These are phyloP conservation scores for Penicillium coffeae DNA, from an alignment of 495 filamentous ascomycete genomes.

Conservation along the genomic window DNA sequence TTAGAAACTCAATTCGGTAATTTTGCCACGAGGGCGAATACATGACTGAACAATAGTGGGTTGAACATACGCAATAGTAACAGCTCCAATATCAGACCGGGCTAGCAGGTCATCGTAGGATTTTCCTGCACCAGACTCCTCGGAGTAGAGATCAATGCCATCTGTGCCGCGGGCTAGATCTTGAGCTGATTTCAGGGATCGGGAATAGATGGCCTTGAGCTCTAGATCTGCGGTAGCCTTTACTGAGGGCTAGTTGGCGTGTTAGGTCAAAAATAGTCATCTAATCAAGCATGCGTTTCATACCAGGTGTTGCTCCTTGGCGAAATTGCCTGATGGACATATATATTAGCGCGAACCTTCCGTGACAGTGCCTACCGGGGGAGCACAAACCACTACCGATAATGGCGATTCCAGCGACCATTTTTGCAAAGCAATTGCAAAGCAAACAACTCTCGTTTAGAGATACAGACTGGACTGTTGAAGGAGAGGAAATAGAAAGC, in stretches of 20 bases:
- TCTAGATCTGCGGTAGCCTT: slow-evolving; percentile 39
- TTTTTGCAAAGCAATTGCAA: no score
- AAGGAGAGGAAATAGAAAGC: not conserved
- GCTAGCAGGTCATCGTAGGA: slow-evolving; percentile 58
- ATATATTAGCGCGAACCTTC: slow-evolving; percentile 1
- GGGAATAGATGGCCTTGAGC: slow-evolving; percentile 61
- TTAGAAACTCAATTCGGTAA: no score
- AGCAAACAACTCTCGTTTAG: no score
- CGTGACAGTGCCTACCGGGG: not conserved
- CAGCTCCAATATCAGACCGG: slow-evolving; percentile 60
- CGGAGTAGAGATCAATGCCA: slow-evolving; percentile 54
- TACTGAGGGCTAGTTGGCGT: slow-evolving; percentile 45
- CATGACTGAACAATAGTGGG: no score
- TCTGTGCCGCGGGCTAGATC: slow-evolving; percentile 31
- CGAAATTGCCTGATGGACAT: slow-evolving; percentile 46
- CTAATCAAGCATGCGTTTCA: slow-evolving; percentile 14
- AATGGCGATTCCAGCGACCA: slow-evolving; percentile 58
- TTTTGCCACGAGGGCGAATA: no score
- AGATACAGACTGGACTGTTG: no score
- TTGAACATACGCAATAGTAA: slow-evolving; percentile 60
- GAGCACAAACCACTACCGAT: slow-evolving; percentile 58
- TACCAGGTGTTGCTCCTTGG: slow-evolving; percentile 42
- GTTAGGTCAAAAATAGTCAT: not conserved
- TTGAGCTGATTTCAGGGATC: slow-evolving; percentile 51
- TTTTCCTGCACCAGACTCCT: slow-evolving; percentile 53